Evolutionary conservation across 2,329 filamentous ascomycete species (phyloP), one percentile per base, ranked within the genome.

Genomic region (Hypoxylon sp.): DNA sequence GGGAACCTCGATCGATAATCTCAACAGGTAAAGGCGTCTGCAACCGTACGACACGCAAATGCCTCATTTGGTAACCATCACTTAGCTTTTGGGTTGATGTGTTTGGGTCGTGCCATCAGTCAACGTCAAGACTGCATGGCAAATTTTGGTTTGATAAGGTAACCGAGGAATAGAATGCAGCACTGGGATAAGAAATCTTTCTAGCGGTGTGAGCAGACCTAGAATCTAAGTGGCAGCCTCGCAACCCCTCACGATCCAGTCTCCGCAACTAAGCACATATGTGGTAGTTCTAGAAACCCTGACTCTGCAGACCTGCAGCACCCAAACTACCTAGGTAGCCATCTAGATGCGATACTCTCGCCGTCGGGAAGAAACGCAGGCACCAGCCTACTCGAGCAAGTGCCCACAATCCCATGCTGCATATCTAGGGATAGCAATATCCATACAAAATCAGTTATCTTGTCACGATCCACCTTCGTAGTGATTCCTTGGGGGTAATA

Each of bases 201-300:
- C 65, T 70, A 65, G 68, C 68, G 68, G 68, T 70, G 68, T 70
- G 67, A 53, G 60, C 46, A 68, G 38, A 38, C 28, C 46, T 60
- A 50, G 57, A 60, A 60, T 65, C 45, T 65, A 38, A 63, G 65
- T 68, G 65, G 65, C 57, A 65, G 61, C 43, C 49, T 46, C 41
- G 32, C 60, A 57, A 62, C 68, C 68, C 68, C 63, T 69, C 68
- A 68, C 63, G 57, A 67, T 65, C 59, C 21, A 56, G 63, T 66
- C 68, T 71, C 68, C 68, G 68, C 68, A 71, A 49, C 45, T 65
- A 41, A 57, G 53, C 50, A 55, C 50, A 57, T 67, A 65, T 57
- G 64, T 65, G 51, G 68, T 68, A 70, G 58, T 60, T 60, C 52
- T 49, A 55, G 56, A 55, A 52, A 62, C 49, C 65, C 68, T 65